Evolutionary conservation across 164 flowering plant genomes (phyloP).

Genomic region (Berberis vulgaris): DNA sequence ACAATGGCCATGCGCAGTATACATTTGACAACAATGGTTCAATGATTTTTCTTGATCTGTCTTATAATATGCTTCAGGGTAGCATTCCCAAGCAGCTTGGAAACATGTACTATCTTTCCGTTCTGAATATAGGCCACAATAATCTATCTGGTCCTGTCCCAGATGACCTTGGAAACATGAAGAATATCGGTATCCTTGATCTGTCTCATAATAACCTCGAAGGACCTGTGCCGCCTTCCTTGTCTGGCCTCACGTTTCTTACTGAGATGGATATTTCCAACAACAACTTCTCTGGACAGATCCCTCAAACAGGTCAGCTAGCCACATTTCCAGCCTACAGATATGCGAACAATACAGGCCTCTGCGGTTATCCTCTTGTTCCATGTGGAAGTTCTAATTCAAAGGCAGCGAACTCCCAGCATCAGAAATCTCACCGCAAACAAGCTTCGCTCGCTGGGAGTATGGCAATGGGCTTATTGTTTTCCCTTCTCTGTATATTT

Average conservation of each 20-base stretch:
- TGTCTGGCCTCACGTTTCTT: slow-evolving; percentile 47
- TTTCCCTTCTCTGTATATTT: slow-evolving; percentile 70
- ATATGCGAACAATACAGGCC: slow-evolving; percentile 65
- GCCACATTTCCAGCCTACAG: slow-evolving; percentile 48
- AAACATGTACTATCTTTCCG: slow-evolving; percentile 44
- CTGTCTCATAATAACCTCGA: slow-evolving; percentile 62
- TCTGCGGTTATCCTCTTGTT: slow-evolving; percentile 80
- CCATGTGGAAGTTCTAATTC: slow-evolving; percentile 31
- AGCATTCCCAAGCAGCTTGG: slow-evolving; percentile 80
- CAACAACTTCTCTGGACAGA: slow-evolving; percentile 61
- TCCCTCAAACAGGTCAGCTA: slow-evolving; percentile 71
- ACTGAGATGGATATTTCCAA: slow-evolving; percentile 69
- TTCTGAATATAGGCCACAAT: slow-evolving; percentile 87
- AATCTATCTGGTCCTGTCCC: slow-evolving; percentile 72
- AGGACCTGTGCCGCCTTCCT: slow-evolving; percentile 58
- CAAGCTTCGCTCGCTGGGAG: slow-evolving; percentile 76
- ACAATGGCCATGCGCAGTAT: slow-evolving; percentile 49
- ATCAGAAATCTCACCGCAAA: slow-evolving; percentile 42
- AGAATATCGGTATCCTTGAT: slow-evolving; percentile 57
- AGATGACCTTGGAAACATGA: slow-evolving; percentile 48
- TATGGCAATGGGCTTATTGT: slow-evolving; percentile 79
- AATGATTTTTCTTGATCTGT: slow-evolving; percentile 83
- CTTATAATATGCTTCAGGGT: slow-evolving; percentile 62
- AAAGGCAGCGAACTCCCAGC: slow-evolving; percentile 16
- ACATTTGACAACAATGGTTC: slow-evolving; percentile 82